Base-by-base conservation (phyloP, 108 stramenopile genomes). In the Asterionellopsis glacialis region DNA sequence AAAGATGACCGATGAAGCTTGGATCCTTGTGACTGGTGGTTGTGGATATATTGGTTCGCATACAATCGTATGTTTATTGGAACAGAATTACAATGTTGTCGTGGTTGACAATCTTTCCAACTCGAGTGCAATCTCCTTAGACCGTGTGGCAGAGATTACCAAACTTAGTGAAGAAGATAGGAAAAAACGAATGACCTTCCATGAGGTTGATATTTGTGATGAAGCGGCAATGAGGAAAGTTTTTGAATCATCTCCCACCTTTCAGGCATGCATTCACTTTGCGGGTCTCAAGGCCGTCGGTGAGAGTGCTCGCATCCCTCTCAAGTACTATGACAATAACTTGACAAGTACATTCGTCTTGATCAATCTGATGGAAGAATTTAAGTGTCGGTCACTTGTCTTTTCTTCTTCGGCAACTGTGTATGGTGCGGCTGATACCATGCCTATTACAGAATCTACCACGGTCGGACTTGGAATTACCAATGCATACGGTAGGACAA, bases 271-370 rank as follows among this genome's bases (percentile, higher is more conserved):
- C 61, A 91, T 99, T 57, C 97, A 99, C 72, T 99, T 99, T 73
- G 99, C 99, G 0, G 97, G 97, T 14, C 79, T 99, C 27, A 99
- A 99, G 75, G 97, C 97, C 54, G 97, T 98, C 14, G 97, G 97
- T 10, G 97, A 99, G 81, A 83, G 80, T 52, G 91, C 97, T 51
- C 13, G 65, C 12, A 80, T 94, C 56, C 98, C 98, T 6, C 72
- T 99, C 13, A 63, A 52, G 50, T 99, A 99, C 72, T 98, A 99
- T 75, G 55, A 83, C 23, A 96, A 95, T 72, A 99, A 99, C 74
- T 60, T 99, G 48, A 72, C 65, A 9, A 77, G 93, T 14, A 97
- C 97, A 0, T 62, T 96, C 38, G 76, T 76, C 43, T 73, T 99
- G 27, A 50, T 99, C 45, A 63, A 81, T 13, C 68, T 95, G 45